Percentiles rank a stretch among this genome's conserved stretches.
Conservation (phyloP, 2,329 filamentous ascomycete genomes). For the Hypoxylon sp. region DNA sequence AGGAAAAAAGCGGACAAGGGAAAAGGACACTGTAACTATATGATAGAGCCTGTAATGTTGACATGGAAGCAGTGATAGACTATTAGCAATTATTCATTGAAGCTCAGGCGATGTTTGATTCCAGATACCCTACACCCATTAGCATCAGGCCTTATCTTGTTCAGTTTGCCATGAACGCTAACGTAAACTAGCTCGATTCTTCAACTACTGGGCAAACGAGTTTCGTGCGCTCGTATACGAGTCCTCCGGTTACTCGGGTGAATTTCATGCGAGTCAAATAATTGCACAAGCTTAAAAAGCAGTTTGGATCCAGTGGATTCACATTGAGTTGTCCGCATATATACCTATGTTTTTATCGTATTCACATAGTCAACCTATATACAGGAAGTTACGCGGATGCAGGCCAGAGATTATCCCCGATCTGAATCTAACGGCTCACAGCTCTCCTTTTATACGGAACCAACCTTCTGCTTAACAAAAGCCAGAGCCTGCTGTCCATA, state of each 20-base stretch:
- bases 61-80: constrained; percentile 45
- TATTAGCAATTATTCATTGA: constrained; percentile 32
- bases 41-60: constrained; percentile 42
- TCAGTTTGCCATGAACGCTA: too few relatives aligned
- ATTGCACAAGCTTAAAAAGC: too few relatives aligned
- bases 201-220: too few relatives aligned
- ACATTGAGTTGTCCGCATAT: too few relatives aligned
- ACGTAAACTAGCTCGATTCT: too few relatives aligned
- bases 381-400: not conserved
- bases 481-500: constrained; percentile 72
- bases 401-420: not conserved
- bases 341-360: too few relatives aligned
- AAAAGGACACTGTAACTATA: constrained; percentile 44
- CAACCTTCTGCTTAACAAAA: constrained; percentile 66
- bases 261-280: too few relatives aligned
- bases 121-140: not conserved
- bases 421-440: not conserved
- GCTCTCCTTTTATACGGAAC: constrained; percentile 13
- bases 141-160: too few relatives aligned
- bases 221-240: too few relatives aligned
- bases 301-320: too few relatives aligned
- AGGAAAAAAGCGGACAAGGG: constrained; percentile 13
- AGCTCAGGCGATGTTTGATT: not conserved
- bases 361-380: not conserved
- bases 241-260: too few relatives aligned